Evolutionary conservation across 345 rosid species (phyloP).

Genomic region (Eutrema heterophyllum): DNA sequence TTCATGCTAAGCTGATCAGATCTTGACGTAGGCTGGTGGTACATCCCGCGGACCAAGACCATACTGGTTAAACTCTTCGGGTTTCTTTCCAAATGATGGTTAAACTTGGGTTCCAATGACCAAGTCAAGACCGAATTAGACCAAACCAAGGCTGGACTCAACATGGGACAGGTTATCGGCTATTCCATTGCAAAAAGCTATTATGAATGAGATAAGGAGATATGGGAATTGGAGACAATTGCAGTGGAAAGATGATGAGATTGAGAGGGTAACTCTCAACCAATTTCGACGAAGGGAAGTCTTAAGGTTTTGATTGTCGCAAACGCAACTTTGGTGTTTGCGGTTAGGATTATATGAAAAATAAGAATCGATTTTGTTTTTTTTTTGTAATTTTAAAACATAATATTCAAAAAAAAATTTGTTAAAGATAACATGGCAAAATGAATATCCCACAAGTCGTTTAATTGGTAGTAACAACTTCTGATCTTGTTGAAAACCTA

Average conservation of each 20-base stretch:
- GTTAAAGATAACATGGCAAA: background rate
- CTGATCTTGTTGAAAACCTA: background rate
- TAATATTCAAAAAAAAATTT: no score
- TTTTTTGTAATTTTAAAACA: no score
- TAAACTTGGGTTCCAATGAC: background rate
- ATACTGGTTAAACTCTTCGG: background rate
- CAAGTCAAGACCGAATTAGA: background rate
- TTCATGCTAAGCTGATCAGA: slow-evolving; percentile 8
- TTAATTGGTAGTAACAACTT: background rate
- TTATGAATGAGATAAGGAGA: background rate
- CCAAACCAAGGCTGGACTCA: background rate
- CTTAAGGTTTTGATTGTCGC: background rate
- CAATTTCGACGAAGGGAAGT: background rate
- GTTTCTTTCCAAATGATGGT: background rate
- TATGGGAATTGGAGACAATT: background rate
- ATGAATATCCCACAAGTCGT: background rate
- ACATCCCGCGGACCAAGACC: background rate
- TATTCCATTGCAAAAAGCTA: background rate
- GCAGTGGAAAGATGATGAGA: background rate
- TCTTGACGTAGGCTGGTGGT: background rate
- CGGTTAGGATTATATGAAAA: background rate
- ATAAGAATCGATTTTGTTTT: no score
- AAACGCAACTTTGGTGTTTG: background rate
- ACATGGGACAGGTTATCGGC: no score
- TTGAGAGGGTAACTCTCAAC: background rate